Base-by-base conservation (phyloP, 2,329 filamentous ascomycete genomes). In the Cordyceps cicadae region DNA sequence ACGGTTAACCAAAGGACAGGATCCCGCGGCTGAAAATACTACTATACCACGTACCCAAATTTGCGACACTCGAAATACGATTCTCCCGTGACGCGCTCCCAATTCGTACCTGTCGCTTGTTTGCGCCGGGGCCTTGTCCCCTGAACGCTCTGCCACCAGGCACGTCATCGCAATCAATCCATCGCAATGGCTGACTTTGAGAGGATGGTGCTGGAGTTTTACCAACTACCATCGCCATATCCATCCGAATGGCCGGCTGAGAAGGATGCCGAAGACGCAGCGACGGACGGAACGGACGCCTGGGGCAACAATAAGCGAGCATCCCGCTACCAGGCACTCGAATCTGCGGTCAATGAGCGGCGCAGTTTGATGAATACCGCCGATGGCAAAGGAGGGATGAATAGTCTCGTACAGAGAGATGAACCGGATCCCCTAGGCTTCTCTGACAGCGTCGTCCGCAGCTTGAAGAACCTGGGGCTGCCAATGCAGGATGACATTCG, bases 371-470 rank as follows among this genome's bases (percentile, higher is more conserved):
- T 90, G 19, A 82, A 85, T 0, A 88, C 88, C 1, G 84, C 87
- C 5, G 85, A 91, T 70, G 86, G 82, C 54, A 77, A 74, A 63
- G 83, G 85, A 69, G 87, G 87, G 34, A 79, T 87, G 51, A 88
- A 89, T 65, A 94, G 87, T 67, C 75, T 93, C 63, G 89, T 96
- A 34, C 90, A 94, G 70, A 89, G 89, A 70, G 94, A 99, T 71
- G 95, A 99, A 73, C 84, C 90, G 2, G 94, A 99, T 75, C 92
- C 94, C 5, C 75, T 99, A 58, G 94, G 94, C n/a, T 86, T 86
- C 57, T 87, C 88, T 1, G 88, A 93, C 61, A 97, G 91, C 70
- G 92, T 99, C 8, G 86, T 97, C 58, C 82, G 87, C 67, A 85
- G 90, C 43, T 76, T 99, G 68, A 87, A 88, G 70, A 83, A 87